Evolutionary conservation across 805 yeast genomes (phyloP), one percentile per base, ranked within the genome.

Genomic region (Ogataea methanolica): DNA sequence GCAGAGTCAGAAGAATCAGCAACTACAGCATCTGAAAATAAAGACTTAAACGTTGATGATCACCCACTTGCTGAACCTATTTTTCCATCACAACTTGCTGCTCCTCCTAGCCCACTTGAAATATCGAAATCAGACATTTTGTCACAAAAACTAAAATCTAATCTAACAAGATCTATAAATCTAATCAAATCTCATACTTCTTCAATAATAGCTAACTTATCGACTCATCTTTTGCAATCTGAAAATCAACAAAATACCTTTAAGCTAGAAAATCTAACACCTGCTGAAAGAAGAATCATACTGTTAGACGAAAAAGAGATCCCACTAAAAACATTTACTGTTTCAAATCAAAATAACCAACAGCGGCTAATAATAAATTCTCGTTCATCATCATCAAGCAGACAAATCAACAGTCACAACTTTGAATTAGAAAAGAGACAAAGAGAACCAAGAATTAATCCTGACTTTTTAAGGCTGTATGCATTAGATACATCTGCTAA

Each of bases 371-470:
- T n/a, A 37, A 17, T 33, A 7, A 22, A 7, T 36, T 12, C 39
- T 9, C 23, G 22, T 19, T 14, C 1, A 22, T 7, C 47, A 2
- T 42, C 41, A n/a, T 21, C 51, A 21, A 44, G 31, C 15, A 51
- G 55, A 11, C 47, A 48, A 40, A 46, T 50, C 16, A 44, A 37
- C 40, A 37, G 21, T 37, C 23, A 21, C n/a, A 37, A 16, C 8
- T 39, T 39, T 17, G 26, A 39, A 26, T 14, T 23, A 22, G 42
- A 36, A 38, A 19, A 15, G n/a, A 42, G 58, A 35, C 41, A 53
- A 2, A 62, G 83, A 47, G 82, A 78, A 47, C 69, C 72, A 35
- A 66, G 84, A 39, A 64, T 76, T 21, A 79, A 79, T 56, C 59
- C 78, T 4, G 60, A 65, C 29, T 79, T 78, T 47, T 60, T 79